phyloP scores from a whole-genome alignment of 2,329 filamentous ascomycete species.

The Neophaeococcomyces mojaviensis region DNA sequence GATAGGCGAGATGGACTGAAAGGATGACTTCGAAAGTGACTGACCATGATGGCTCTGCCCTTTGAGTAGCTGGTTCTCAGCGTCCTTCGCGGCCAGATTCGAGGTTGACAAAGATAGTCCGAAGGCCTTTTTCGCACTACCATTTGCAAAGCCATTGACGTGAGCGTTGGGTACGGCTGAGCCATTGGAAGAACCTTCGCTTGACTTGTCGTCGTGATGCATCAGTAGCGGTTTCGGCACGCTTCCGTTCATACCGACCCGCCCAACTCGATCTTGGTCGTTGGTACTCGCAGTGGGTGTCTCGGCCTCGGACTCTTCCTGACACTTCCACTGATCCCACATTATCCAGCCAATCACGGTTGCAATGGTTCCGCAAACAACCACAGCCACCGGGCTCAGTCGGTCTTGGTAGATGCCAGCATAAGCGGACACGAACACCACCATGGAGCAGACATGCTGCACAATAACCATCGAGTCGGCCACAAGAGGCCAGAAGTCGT shows the following conservation, averaged over 20 bases:
- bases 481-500: conserved; percentile 96
- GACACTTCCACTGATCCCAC: conserved; percentile 84
- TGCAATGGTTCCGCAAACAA: conserved; percentile 72
- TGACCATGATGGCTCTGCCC: conserved; percentile 37
- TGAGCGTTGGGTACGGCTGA: conserved; percentile 27
- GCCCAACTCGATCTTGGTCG: conserved; percentile 4
- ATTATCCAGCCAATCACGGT: conserved; percentile 83
- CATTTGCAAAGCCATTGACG: conserved; percentile 25
- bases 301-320: conserved; percentile 46
- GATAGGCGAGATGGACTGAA: conserved; percentile 39
- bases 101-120: conserved; percentile 35
- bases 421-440: conserved; percentile 91
- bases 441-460: conserved; percentile 90
- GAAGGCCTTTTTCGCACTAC: conserved; percentile 33
- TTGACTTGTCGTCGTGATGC: conserved; percentile 30
- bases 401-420: conserved; percentile 80
- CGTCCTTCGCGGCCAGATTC: conserved; percentile 27
- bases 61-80: conserved; percentile 12
- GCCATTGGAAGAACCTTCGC: conserved; percentile 31
- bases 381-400: conserved; percentile 82
- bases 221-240: background rate
- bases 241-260: background rate
- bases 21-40: conserved; percentile 50
- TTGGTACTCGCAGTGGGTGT: conserved; percentile 19
- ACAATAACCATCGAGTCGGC: conserved; percentile 94